phyloP scores from a whole-genome alignment of 2,329 filamentous ascomycete genomes.

The Aspergillus sp. region DNA sequence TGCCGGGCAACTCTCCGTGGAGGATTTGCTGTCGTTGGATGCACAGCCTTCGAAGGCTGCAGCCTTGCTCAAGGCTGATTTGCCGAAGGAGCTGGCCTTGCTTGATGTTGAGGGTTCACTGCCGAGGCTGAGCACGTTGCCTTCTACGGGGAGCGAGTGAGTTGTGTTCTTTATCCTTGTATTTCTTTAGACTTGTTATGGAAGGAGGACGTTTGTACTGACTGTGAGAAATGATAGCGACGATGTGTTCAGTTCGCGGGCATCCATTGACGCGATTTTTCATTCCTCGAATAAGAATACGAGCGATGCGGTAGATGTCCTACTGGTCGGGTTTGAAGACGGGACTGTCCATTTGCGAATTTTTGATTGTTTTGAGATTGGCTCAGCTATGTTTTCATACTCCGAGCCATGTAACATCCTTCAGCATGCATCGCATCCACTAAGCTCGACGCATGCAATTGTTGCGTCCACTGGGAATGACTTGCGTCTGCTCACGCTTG shows the following conservation, averaged over 20 bases:
- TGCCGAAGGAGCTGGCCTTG: slow-evolving; percentile 72
- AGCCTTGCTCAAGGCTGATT: slow-evolving; percentile 49
- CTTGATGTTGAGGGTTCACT: slow-evolving; percentile 74
- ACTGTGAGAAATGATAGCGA: slow-evolving; percentile 37
- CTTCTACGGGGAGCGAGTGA: slow-evolving; percentile 62
- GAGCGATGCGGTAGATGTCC: slow-evolving; percentile 74
- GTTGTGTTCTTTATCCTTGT: slow-evolving; percentile 4
- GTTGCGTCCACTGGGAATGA: slow-evolving; percentile 46
- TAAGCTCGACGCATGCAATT: slow-evolving; percentile 73
- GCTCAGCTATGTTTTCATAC: slow-evolving; percentile 50
- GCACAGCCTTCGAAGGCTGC: slow-evolving; percentile 36
- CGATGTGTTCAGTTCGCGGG: slow-evolving; percentile 67
- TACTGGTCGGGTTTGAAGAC: slow-evolving; percentile 71
- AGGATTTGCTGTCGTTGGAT: slow-evolving; percentile 43
- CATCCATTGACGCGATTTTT: slow-evolving; percentile 70
- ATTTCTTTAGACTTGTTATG: neutral
- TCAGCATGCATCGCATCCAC: slow-evolving; percentile 69
- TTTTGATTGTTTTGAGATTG: slow-evolving; percentile 81
- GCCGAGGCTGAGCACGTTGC: slow-evolving; percentile 72
- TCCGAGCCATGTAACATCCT: slow-evolving; percentile 44
- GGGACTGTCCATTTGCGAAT: slow-evolving; percentile 75
- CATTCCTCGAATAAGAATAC: slow-evolving; percentile 62
- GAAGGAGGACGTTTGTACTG: neutral
- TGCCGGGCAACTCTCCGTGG: slow-evolving; percentile 36
- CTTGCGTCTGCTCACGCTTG: slow-evolving; percentile 70